phyloP scores from a whole-genome alignment of 2,329 filamentous ascomycete genomes.

The Pestalotiopsis sp. region DNA sequence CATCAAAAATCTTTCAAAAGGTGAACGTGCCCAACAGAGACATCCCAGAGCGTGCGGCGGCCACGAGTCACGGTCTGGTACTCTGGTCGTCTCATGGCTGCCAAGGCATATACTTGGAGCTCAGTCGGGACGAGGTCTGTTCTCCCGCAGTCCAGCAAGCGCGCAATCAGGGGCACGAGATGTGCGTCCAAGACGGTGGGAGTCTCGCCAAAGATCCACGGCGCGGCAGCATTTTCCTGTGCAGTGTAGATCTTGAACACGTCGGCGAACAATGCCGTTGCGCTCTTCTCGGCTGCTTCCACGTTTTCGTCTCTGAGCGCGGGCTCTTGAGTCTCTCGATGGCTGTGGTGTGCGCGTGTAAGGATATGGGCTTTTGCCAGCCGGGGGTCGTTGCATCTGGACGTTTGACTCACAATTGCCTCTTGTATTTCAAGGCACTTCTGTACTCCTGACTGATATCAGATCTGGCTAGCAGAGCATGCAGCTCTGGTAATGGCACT shows the following conservation, averaged over 20 bases:
- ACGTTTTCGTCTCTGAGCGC: constrained; percentile 7
- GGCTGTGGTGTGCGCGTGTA: background rate
- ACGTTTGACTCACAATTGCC: constrained; percentile 9
- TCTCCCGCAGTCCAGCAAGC: constrained; percentile 8
- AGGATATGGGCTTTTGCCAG: background rate
- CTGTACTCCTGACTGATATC: constrained; percentile 8
- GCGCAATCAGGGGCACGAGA: constrained; percentile 12
- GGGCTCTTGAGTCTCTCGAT: constrained; percentile 1
- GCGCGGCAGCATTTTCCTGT: background rate
- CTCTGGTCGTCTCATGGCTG: background rate
- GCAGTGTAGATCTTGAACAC: background rate
- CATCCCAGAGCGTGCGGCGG: constrained; percentile 4
- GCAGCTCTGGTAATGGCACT: background rate
- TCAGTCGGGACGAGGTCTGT: background rate
- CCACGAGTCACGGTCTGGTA: constrained; percentile 5
- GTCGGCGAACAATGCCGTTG: background rate
- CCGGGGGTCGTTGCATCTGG: too few relatives aligned
- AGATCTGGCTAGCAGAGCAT: constrained; percentile 7
- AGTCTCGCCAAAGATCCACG: constrained; percentile 11
- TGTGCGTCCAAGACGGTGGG: constrained; percentile 14
- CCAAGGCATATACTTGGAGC: constrained; percentile 4
- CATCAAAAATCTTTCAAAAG: constrained; percentile 2
- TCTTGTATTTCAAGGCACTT: constrained; percentile 13
- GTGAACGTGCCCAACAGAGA: constrained; percentile 9
- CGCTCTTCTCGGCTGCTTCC: constrained; percentile 7